These are phyloP conservation scores for Hamigera avellanea DNA, from an alignment of 495 filamentous ascomycete genomes.

Conservation along the genomic window DNA sequence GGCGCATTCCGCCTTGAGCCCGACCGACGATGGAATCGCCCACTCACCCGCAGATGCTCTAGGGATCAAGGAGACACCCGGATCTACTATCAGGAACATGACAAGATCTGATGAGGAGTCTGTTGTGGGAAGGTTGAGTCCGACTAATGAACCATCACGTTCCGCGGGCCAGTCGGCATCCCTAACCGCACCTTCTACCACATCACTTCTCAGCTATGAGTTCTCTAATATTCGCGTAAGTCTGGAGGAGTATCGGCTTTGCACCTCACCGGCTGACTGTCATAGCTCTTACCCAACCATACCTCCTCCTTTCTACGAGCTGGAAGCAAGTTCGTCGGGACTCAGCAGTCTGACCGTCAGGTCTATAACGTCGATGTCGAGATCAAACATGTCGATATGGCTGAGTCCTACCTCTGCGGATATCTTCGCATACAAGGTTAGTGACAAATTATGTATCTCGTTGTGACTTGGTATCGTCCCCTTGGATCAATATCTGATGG, in stretches of 20 bases:
- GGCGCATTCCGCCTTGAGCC: slow-evolving; percentile 19
- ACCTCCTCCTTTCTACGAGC: slow-evolving; percentile 78
- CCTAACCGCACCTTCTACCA: slow-evolving; percentile 21
- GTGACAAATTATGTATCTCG: slow-evolving; percentile 11
- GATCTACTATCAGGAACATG: slow-evolving; percentile 13
- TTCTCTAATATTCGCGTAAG: slow-evolving; percentile 56
- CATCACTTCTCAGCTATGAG: slow-evolving; percentile 48
- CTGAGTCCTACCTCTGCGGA: slow-evolving; percentile 89
- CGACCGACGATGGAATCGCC: slow-evolving; percentile 21
- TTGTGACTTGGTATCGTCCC: background rate
- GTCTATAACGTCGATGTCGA: slow-evolving; percentile 93
- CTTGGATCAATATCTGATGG: background rate
- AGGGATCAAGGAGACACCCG: slow-evolving; percentile 14
- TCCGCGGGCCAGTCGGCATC: slow-evolving; percentile 17
- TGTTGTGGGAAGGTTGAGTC: slow-evolving; percentile 21
- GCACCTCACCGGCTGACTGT: background rate
- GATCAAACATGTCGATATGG: slow-evolving; percentile 92
- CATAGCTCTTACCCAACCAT: slow-evolving; percentile 36
- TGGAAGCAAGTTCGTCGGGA: slow-evolving; percentile 80
- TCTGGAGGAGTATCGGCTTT: background rate
- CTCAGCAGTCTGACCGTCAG: slow-evolving; percentile 82
- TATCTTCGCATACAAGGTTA: slow-evolving; percentile 93
- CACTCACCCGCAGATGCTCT: slow-evolving; percentile 17
- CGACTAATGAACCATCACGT: slow-evolving; percentile 19
- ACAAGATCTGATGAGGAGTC: slow-evolving; percentile 25